Percentiles rank a stretch among this genome's conserved stretches.
Evolutionary conservation across 352 stramenopile species (phyloP).

Genomic region (Phytophthora nicotianae): DNA sequence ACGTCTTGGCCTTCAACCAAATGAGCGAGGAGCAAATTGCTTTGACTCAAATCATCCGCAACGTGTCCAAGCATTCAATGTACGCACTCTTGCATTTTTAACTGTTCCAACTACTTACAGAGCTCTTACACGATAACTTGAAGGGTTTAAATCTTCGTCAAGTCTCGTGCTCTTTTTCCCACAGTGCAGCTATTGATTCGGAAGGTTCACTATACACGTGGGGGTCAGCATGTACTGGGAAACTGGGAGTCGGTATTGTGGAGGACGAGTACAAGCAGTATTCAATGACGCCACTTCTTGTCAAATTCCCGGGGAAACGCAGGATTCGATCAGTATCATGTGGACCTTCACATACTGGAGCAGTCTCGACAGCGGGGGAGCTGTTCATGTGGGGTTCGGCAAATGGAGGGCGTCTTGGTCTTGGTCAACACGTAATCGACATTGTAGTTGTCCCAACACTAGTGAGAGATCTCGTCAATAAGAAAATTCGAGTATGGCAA

Average conservation of each 20-base stretch:
- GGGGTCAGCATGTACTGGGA: constrained; percentile 81
- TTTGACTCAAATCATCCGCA: constrained; percentile 72
- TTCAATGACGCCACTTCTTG: constrained; percentile 60
- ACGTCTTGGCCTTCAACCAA: constrained; percentile 75
- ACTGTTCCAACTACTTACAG: too few species aligned
- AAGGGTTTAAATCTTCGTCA: constrained; percentile 52
- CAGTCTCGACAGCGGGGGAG: constrained; percentile 67
- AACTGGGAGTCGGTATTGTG: constrained; percentile 88
- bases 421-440: constrained; percentile 74
- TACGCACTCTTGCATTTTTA: constrained; percentile 14
- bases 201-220: constrained; percentile 88
- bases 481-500: constrained; percentile 78
- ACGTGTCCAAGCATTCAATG: constrained; percentile 57
- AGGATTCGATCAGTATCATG: constrained; percentile 85
- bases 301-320: constrained; percentile 75
- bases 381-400: constrained; percentile 92
- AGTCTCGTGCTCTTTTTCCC: constrained; percentile 79
- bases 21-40: constrained; percentile 54
- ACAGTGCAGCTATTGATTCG: constrained; percentile 85
- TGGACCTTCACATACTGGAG: constrained; percentile 82
- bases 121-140: background rate
- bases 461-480: constrained; percentile 71
- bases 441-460: constrained; percentile 77
- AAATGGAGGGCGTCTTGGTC: constrained; percentile 91
- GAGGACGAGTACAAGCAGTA: constrained; percentile 86